A percentile compares a stretch with the other conserved stretches of the same genome.
phyloP scores from a whole-genome alignment of 345 rosid species.

The Microthlaspi erraticum region DNA sequence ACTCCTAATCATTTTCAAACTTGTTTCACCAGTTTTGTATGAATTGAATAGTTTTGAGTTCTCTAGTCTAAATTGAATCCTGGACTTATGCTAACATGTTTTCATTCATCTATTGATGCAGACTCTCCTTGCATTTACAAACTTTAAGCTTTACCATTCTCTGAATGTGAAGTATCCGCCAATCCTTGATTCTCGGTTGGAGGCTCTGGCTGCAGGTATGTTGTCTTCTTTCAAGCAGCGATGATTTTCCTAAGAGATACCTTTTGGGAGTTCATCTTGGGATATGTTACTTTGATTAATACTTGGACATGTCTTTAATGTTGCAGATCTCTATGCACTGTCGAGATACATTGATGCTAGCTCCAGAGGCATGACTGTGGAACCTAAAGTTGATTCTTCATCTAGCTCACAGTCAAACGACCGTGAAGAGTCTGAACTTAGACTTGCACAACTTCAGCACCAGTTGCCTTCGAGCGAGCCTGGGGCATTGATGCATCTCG shows the following conservation, averaged over 20 bases:
- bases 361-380: constrained; percentile 50
- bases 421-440: constrained; percentile 71
- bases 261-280: not conserved
- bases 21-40: not conserved
- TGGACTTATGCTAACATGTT: not conserved
- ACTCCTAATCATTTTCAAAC: constrained; percentile 5
- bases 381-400: constrained; percentile 49
- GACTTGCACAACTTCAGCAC: constrained; percentile 95
- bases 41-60: not conserved
- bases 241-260: not conserved
- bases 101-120: constrained; percentile 52
- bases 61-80: not conserved
- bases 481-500: constrained; percentile 91
- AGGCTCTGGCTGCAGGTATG: constrained; percentile 91
- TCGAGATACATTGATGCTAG: constrained; percentile 76
- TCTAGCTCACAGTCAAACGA: constrained; percentile 52
- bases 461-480: constrained; percentile 94
- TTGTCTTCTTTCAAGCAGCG: constrained; percentile 16
- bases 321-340: constrained; percentile 89
- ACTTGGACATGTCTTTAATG: constrained; percentile 8
- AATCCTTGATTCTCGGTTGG: constrained; percentile 82
- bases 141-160: constrained; percentile 82
- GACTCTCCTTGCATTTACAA: constrained; percentile 84
- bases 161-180: constrained; percentile 89
- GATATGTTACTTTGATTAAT: constrained; percentile 8